A percentile compares a stretch with the other conserved stretches of the same genome.
phyloP scores from a whole-genome alignment of 495 filamentous ascomycete species.

The Xylaria bambusicola region DNA sequence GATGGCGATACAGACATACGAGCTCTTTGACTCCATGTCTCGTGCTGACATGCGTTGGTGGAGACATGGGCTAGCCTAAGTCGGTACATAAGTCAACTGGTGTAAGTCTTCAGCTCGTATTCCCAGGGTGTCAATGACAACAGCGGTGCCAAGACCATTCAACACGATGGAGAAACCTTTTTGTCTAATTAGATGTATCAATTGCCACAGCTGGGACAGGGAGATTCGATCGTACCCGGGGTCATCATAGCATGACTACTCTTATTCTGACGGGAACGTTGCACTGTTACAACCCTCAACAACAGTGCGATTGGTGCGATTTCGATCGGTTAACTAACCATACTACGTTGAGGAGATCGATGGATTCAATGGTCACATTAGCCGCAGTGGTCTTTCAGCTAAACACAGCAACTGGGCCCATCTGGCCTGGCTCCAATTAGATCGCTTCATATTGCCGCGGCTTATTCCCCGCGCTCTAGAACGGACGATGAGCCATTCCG shows the following conservation, averaged over 20 bases:
- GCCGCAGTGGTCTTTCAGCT: neutral
- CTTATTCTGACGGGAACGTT: neutral
- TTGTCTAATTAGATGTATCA: constrained; percentile 1
- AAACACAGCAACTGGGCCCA: too few relatives aligned
- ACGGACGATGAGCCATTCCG: neutral
- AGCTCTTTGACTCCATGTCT: constrained; percentile 2
- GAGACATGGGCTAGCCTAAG: neutral
- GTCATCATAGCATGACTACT: neutral
- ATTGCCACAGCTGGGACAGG: neutral
- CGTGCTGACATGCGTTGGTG: constrained; percentile 9
- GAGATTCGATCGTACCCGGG: neutral
- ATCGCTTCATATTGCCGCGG: neutral
- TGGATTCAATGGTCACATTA: neutral
- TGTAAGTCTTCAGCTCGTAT: constrained; percentile 17
- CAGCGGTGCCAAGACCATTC: constrained; percentile 1
- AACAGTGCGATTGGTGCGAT: neutral
- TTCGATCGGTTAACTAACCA: neutral
- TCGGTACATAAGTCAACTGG: too few relatives aligned
- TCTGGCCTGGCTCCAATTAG: neutral
- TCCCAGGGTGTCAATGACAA: neutral
- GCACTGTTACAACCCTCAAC: neutral
- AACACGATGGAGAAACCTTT: neutral
- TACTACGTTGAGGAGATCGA: neutral
- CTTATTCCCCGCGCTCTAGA: neutral
- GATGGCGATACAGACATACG: constrained; percentile 19